Base-by-base conservation (phyloP, 129 eudicot genomes). In the Solidago caesia region DNA sequence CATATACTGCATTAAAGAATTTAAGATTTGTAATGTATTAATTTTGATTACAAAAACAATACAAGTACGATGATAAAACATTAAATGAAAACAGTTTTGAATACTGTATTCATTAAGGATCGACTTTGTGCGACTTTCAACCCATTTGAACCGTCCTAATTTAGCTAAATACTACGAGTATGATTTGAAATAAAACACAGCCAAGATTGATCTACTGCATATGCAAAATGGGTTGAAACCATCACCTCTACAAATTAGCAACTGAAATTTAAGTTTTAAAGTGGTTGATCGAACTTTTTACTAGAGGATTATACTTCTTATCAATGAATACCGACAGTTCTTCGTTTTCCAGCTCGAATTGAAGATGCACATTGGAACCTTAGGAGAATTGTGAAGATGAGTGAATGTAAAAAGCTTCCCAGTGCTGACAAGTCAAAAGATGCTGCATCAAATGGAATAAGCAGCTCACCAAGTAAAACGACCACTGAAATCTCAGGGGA, bases 321-420 rank as follows among this genome's bases (percentile, higher is more conserved):
- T 56, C 8, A 55, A 13, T 42, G 64, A 39, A 27, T 21, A 43
- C 67, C 66, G 45, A 47, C 42, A 57, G 0, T 64, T 67, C 41
- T 78, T 75, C 46, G 67, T 73, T 70, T 78, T 87, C 9, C 80
- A 94, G 98, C 78, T 75, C 84, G 97, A 68, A 81, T 94, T 46
- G 80, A 80, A 65, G 98, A 94, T 16, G 96, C 98, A 14, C 33
- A 84, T 66, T 83, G 97, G 97, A 82, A 83, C 27, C 98, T 93
- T 56, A 78, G 85, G 71, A 90, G 44, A 67, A 74, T 73, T 59
- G 82, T 71, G 52, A 87, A 68, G 63, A 80, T 21, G 70, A 75
- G 74, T 75, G 75, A 70, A 58, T 44, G 46, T 33, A 74, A 80
- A 48, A 51, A 39, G 62, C 71, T 56, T 74, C 26, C 55, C 8